Conservation (phyloP, 345 rosid species). For the Arabidopsis suecica region DNA sequence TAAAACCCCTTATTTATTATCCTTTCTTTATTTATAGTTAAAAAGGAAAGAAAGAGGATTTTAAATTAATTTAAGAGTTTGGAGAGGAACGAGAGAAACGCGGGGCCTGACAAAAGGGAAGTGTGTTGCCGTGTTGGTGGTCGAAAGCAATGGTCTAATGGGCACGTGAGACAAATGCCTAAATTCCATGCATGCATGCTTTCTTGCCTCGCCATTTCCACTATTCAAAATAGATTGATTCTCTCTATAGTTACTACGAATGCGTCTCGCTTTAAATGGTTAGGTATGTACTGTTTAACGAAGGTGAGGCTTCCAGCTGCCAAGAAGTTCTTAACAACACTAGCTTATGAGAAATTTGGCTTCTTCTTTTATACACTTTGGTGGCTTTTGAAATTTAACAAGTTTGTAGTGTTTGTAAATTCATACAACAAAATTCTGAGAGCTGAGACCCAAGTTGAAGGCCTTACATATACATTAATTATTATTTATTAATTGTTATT, state of each 20-base stretch:
- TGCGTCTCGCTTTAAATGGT: no score
- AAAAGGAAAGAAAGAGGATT: no score
- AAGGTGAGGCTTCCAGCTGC: no score
- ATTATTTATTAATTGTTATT: no score
- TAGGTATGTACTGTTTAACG: no score
- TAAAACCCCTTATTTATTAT: not conserved
- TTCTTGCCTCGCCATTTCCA: conserved; percentile 41
- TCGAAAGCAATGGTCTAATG: conserved; percentile 33
- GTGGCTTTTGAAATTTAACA: not conserved
- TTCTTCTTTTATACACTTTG: not conserved
- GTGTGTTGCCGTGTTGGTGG: conserved; percentile 30
- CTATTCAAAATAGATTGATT: not conserved
- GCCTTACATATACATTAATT: no score
- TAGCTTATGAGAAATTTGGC: not conserved
- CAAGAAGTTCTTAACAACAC: not conserved
- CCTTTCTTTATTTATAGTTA: no score
- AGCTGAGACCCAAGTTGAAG: no score
- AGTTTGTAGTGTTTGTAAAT: not conserved
- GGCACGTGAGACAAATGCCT: conserved; percentile 45
- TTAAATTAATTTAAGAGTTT: not conserved
- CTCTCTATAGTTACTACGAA: not conserved
- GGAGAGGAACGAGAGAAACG: conserved; percentile 24
- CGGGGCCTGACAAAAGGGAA: conserved; percentile 31
- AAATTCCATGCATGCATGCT: conserved; percentile 44
- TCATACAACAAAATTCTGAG: not conserved